A percentile compares a stretch with the other conserved stretches of the same genome.
Evolutionary conservation across 768 basidiomycete species (phyloP).

Genomic region (Suillus placidus): DNA sequence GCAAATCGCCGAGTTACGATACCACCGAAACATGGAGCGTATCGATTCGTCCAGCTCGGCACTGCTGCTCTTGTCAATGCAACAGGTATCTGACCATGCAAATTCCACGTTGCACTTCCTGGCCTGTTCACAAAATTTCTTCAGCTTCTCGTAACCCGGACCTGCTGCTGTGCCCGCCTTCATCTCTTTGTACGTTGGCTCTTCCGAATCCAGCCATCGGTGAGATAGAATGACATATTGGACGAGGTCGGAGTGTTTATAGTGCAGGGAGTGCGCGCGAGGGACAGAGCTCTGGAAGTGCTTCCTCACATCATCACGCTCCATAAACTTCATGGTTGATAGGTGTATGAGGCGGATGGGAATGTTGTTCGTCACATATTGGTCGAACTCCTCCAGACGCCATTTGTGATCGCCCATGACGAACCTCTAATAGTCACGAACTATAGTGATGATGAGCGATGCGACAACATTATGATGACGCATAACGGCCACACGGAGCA

Average conservation of each 20-base stretch:
- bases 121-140: background rate
- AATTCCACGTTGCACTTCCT: background rate
- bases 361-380: conserved; percentile 4
- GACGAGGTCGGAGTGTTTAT: background rate
- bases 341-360: background rate
- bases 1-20: background rate
- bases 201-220: conserved; percentile 11
- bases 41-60: conserved; percentile 1
- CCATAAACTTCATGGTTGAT: background rate
- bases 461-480: background rate
- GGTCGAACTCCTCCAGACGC: background rate
- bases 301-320: background rate
- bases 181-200: conserved; percentile 9
- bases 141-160: conserved; percentile 6
- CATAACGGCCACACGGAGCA: background rate
- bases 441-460: background rate
- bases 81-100: background rate
- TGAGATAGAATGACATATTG: conserved; percentile 14
- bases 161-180: background rate
- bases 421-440: background rate
- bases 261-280: background rate
- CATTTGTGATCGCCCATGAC: background rate
- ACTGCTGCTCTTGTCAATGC: background rate
- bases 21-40: conserved; percentile 3
- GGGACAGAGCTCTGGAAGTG: background rate